phyloP scores from a whole-genome alignment of 2,329 filamentous ascomycete species.

The Pseudocercospora fuligena region DNA sequence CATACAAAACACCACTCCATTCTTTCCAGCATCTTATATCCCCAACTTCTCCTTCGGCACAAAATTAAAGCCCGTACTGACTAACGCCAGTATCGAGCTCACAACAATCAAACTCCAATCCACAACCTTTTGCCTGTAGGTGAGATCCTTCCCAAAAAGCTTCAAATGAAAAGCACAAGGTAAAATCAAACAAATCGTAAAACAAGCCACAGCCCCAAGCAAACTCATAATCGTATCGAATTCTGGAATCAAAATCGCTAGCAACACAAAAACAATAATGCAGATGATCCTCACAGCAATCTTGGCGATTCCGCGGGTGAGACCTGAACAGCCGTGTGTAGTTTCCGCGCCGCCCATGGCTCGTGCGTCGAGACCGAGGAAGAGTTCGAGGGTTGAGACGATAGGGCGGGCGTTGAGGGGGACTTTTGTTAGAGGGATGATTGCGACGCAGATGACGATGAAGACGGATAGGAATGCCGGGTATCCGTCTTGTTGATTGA shows the following conservation, averaged over 20 bases:
- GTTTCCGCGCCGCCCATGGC: slow-evolving; percentile 55
- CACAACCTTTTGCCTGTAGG: slow-evolving; percentile 64
- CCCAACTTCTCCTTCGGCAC: slow-evolving; percentile 77
- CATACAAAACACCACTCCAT: not conserved
- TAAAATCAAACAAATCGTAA: slow-evolving; percentile 90
- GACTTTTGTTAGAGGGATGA: slow-evolving; percentile 95
- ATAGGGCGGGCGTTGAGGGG: slow-evolving; percentile 73
- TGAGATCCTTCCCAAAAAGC: slow-evolving; percentile 78
- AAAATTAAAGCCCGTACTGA: slow-evolving; percentile 88
- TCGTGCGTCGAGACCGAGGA: slow-evolving; percentile 71
- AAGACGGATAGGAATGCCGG: slow-evolving; percentile 74
- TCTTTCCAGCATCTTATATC: slow-evolving; percentile 20
- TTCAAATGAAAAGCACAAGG: slow-evolving; percentile 89
- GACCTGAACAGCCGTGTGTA: slow-evolving; percentile 59
- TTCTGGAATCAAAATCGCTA: slow-evolving; percentile 74
- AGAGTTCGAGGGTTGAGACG: slow-evolving; percentile 79
- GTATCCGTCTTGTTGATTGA: slow-evolving; percentile 67
- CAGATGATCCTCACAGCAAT: slow-evolving; percentile 67
- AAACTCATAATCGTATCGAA: slow-evolving; percentile 93
- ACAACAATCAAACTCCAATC: slow-evolving; percentile 72
- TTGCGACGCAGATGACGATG: slow-evolving; percentile 84
- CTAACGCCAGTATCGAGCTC: slow-evolving; percentile 70
- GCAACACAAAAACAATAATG: slow-evolving; percentile 72
- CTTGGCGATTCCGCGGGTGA: slow-evolving; percentile 64
- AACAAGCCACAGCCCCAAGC: slow-evolving; percentile 87